Evolutionary conservation across 352 stramenopile genomes (phyloP), one percentile per base, ranked within the genome.

Genomic region (Pythium folliculosum): DNA sequence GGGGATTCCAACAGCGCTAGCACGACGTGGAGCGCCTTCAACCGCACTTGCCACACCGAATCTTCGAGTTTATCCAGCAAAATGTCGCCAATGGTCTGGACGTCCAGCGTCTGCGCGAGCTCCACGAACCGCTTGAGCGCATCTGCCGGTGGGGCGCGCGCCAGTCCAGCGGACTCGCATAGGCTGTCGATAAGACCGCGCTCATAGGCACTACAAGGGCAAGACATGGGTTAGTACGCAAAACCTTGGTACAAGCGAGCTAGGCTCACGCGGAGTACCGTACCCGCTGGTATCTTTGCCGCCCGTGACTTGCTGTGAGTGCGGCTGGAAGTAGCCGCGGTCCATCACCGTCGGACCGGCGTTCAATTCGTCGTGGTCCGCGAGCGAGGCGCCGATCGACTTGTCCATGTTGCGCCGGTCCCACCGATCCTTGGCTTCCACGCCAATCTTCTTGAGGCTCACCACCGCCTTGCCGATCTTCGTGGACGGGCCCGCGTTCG

Each of bases 331-430:
- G 60, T 90, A 86, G 1, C 83, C 83, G n/a, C 82, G 83, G 27
- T 94, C 85, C 63, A 90, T 78, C 30, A 92, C 72, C 35, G 86
- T 71, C 9, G 79, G 73, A 0, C 82, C 84, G 9, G 85, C 80
- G n/a, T 74, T 81, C 45, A 94, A 67, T 53, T 94, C 88, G 48
- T 96, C 88, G 64, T 96, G 84, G 68, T 96, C 88, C 43, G 88
- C 86, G 19, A 96, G 72, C 12, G 88, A 96, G n/a, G 84, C 90
- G n/a, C 77, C 86, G 76, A 96, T 96, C 17, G 84, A 93, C 72
- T 94, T 94, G 72, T 96, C 88, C 82, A 96, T 94, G 79, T 96
- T 94, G 40, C 88, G 88, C 19, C 86, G 82, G 22, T 96, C 86
- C 86, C 86, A 96, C 30, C 86, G 90, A 38, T 96, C 88, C 21